Conservation (phyloP, 2,329 filamentous ascomycete species). For the Fusarium sp. region DNA sequence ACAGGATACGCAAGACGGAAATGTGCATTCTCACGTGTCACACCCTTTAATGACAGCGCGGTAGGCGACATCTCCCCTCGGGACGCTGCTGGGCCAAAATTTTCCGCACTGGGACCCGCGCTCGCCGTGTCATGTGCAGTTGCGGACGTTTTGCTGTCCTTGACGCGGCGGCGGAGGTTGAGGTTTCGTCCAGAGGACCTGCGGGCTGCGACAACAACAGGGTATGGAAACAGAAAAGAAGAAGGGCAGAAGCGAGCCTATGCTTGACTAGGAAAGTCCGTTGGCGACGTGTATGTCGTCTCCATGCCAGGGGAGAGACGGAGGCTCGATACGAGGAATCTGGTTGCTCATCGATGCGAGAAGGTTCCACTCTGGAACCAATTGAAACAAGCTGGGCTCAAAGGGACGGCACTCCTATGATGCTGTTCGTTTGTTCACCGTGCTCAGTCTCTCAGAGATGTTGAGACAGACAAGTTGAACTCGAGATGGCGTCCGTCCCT, state of each 20-base stretch:
- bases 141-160: slow-evolving; percentile 16
- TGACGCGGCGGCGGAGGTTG: not conserved
- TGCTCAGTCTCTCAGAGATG: not conserved
- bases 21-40: slow-evolving; percentile 23
- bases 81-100: slow-evolving; percentile 36
- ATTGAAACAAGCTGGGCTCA: slow-evolving; percentile 37
- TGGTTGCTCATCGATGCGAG: slow-evolving; percentile 20
- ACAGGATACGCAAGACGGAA: slow-evolving; percentile 27
- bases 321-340: slow-evolving; percentile 14
- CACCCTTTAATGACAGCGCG: slow-evolving; percentile 43
- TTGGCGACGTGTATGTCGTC: slow-evolving; percentile 13
- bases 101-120: slow-evolving; percentile 35
- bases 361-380: slow-evolving; percentile 22
- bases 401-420: slow-evolving; percentile 18
- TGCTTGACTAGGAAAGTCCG: slow-evolving; percentile 17
- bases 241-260: slow-evolving; percentile 14
- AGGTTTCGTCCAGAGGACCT: slow-evolving; percentile 7
- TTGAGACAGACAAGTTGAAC: slow-evolving; percentile 17
- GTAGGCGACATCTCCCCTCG: slow-evolving; percentile 35
- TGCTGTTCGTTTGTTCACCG: not conserved
- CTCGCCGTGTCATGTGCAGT: slow-evolving; percentile 24
- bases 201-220: slow-evolving; percentile 18
- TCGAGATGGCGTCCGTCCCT: slow-evolving; percentile 11
- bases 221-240: not conserved
- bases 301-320: not conserved